phyloP scores from a whole-genome alignment of 768 basidiomycete genomes.

The Multifurca ochricompacta region DNA sequence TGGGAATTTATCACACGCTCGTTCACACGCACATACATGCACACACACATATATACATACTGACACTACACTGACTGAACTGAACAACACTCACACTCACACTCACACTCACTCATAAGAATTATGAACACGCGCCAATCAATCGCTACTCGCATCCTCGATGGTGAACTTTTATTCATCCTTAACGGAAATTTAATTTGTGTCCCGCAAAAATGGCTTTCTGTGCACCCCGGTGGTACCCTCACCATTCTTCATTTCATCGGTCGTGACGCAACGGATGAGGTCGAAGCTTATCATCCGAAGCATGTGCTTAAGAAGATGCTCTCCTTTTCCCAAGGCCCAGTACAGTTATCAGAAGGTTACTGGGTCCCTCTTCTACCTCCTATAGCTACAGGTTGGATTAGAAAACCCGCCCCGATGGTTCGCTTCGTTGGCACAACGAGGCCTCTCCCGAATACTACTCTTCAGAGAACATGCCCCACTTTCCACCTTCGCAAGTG shows the following conservation, averaged over 20 bases:
- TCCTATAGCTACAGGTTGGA: slow-evolving; percentile 81
- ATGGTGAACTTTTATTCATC: slow-evolving; percentile 70
- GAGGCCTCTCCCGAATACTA: slow-evolving; percentile 16
- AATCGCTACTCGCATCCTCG: slow-evolving; percentile 63
- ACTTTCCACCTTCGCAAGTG: slow-evolving; percentile 39
- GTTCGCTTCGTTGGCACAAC: slow-evolving; percentile 22
- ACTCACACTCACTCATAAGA: not conserved
- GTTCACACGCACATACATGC: too few relatives aligned
- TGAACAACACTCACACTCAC: too few relatives aligned
- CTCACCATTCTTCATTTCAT: slow-evolving; percentile 91
- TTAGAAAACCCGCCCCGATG: slow-evolving; percentile 44
- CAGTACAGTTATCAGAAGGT: slow-evolving; percentile 44
- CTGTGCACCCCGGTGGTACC: slow-evolving; percentile 80
- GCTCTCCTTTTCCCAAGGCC: slow-evolving; percentile 59
- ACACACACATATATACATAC: too few relatives aligned
- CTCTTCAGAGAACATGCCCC: slow-evolving; percentile 24
- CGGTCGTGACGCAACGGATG: slow-evolving; percentile 90
- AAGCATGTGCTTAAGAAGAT: slow-evolving; percentile 49
- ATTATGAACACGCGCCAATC: slow-evolving; percentile 35
- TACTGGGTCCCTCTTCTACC: slow-evolving; percentile 76
- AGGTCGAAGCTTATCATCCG: slow-evolving; percentile 87
- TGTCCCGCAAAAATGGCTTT: slow-evolving; percentile 71
- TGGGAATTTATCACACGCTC: too few relatives aligned
- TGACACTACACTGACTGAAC: too few relatives aligned
- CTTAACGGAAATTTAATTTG: slow-evolving; percentile 56